Evolutionary conservation across 257 asterid species (phyloP).

Genomic region (Lantana camara): DNA sequence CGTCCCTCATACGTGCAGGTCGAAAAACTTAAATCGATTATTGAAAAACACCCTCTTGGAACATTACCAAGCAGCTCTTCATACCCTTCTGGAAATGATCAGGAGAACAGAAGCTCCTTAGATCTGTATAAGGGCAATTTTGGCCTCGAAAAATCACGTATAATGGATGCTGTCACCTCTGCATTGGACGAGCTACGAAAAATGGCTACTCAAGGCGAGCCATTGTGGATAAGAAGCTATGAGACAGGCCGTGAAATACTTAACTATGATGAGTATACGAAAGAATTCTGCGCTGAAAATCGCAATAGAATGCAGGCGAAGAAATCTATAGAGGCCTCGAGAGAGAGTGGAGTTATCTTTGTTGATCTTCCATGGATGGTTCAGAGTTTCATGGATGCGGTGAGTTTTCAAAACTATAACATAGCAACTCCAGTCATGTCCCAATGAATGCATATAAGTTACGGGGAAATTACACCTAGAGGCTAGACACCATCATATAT

Average conservation of each 20-base stretch:
- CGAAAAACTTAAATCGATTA: slow-evolving; percentile 55
- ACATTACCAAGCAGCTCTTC: slow-evolving; percentile 56
- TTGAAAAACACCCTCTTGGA: slow-evolving; percentile 47
- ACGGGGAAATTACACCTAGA: no score
- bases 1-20: slow-evolving; percentile 49
- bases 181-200: slow-evolving; percentile 62
- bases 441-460: no score
- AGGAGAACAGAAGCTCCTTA: slow-evolving; percentile 49
- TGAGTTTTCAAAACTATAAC: no score
- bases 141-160: slow-evolving; percentile 49
- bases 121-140: slow-evolving; percentile 41
- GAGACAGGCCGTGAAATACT: slow-evolving; percentile 88
- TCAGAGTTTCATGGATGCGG: slow-evolving; percentile 76
- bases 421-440: no score
- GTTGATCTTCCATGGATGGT: slow-evolving; percentile 66
- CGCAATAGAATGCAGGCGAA: slow-evolving; percentile 29
- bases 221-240: slow-evolving; percentile 72
- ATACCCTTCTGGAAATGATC: slow-evolving; percentile 50
- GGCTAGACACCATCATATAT: no score
- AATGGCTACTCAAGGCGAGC: slow-evolving; percentile 71
- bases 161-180: slow-evolving; percentile 45
- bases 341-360: slow-evolving; percentile 61
- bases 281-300: slow-evolving; percentile 38
- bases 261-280: slow-evolving; percentile 77
- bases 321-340: slow-evolving; percentile 75